Evolutionary conservation across 805 yeast genomes (phyloP).

Genomic region (Kluyveromyces dobzhanskii): DNA sequence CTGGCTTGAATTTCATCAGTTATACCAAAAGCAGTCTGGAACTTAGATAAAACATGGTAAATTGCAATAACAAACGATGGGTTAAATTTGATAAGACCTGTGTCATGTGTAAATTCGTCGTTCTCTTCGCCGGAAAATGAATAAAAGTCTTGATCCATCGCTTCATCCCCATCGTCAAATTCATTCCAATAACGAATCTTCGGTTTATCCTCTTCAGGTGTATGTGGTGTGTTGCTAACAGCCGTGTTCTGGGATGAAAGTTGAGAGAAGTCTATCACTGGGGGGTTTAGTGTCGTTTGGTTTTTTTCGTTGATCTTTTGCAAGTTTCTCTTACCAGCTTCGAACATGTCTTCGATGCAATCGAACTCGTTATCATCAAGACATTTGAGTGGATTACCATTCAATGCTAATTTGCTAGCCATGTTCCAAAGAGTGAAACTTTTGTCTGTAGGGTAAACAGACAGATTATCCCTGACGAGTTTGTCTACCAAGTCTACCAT

Average conservation of each 20-base stretch:
- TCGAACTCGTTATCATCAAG: background rate
- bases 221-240: background rate
- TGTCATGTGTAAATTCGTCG: slow-evolving; percentile 8
- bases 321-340: background rate
- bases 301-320: background rate
- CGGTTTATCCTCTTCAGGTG: slow-evolving; percentile 5
- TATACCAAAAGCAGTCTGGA: slow-evolving; percentile 10
- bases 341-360: background rate
- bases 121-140: slow-evolving; percentile 6
- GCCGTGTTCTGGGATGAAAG: background rate
- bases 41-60: slow-evolving; percentile 13
- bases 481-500: slow-evolving; percentile 7
- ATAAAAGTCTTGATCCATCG: slow-evolving; percentile 9
- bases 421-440: slow-evolving; percentile 20
- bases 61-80: slow-evolving; percentile 17
- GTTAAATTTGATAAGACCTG: slow-evolving; percentile 21
- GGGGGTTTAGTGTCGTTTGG: background rate
- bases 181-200: slow-evolving; percentile 27
- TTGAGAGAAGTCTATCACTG: background rate
- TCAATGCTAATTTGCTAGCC: background rate
- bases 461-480: slow-evolving; percentile 16
- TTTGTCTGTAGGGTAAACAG: slow-evolving; percentile 15
- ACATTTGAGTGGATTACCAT: background rate
- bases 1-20: background rate
- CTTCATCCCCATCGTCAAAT: slow-evolving; percentile 27